These are phyloP conservation scores for Penicillium paxilli DNA, from an alignment of 495 filamentous ascomycete species.

Conservation along the genomic window DNA sequence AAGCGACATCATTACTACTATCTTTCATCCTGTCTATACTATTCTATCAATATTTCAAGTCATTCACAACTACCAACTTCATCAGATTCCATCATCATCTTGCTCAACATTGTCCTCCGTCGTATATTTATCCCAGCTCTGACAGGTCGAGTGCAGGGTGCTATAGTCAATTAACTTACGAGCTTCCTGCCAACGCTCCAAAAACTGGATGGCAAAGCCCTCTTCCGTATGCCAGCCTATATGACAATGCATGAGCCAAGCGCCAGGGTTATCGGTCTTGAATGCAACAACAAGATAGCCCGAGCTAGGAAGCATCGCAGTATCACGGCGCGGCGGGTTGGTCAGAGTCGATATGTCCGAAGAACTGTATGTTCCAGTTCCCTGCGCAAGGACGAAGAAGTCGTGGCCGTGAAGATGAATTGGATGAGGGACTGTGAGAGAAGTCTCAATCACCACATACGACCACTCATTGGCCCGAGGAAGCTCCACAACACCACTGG, in stretches of 20 bases:
- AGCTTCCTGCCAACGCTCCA: conserved; percentile 8
- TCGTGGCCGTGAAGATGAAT: conserved; percentile 31
- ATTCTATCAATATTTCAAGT: no score
- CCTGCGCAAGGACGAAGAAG: conserved; percentile 24
- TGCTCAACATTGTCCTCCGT: not conserved
- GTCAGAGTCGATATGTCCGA: conserved; percentile 2
- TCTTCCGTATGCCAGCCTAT: conserved; percentile 11
- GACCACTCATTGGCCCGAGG: conserved; percentile 59
- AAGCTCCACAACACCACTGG: conserved; percentile 8
- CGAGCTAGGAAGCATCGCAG: not conserved
- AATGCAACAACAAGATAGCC: not conserved
- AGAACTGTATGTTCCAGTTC: conserved; percentile 3
- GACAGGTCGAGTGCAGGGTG: conserved; percentile 16
- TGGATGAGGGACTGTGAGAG: conserved; percentile 15
- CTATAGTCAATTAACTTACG: conserved; percentile 1
- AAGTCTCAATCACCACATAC: conserved; percentile 46
- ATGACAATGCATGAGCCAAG: conserved; percentile 12
- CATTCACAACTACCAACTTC: not conserved
- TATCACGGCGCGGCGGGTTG: not conserved
- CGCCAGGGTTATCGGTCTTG: conserved; percentile 1
- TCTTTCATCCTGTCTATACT: not conserved
- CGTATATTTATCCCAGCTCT: conserved; percentile 4
- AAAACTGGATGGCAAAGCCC: conserved; percentile 9
- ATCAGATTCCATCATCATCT: conserved; percentile 5
- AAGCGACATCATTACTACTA: not conserved